A percentile compares a stretch with the other conserved stretches of the same genome.
These are phyloP conservation scores for Aspergillus pseudoterreus DNA, from an alignment of 2,329 filamentous ascomycete species.

Conservation along the genomic window DNA sequence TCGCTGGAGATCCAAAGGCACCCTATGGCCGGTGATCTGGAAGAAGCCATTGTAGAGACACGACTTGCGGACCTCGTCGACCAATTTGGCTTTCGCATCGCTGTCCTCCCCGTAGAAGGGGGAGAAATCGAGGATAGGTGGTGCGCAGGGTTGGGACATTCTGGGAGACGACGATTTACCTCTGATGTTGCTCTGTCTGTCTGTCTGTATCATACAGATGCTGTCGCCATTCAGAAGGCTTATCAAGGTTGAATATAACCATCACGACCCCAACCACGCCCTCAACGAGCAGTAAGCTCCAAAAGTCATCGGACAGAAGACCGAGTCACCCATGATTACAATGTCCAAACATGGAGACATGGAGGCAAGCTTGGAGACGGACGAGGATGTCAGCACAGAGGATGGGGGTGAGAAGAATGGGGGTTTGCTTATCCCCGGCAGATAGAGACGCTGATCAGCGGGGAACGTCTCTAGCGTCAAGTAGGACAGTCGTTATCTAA, in stretches of 20 bases:
- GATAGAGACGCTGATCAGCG: conserved; percentile 2
- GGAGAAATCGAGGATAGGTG: conserved; percentile 34
- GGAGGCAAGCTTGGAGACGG: too few relatives aligned
- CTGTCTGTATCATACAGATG: background rate
- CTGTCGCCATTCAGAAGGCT: background rate
- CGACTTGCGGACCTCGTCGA: conserved; percentile 23
- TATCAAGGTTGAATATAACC: background rate
- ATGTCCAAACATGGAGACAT: background rate
- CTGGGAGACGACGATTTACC: conserved; percentile 8
- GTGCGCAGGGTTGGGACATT: conserved; percentile 23
- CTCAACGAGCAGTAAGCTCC: background rate
- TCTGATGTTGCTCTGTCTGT: background rate
- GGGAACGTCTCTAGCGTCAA: background rate
- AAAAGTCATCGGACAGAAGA: conserved; percentile 5
- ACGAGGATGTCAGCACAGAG: background rate
- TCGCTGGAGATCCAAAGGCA: conserved; percentile 37
- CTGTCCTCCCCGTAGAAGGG: conserved; percentile 27
- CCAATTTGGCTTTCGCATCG: conserved; percentile 26
- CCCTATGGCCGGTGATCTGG: conserved; percentile 42
- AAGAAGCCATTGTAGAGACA: conserved; percentile 42
- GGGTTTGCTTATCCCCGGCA: conserved; percentile 1
- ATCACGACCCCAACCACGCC: background rate
- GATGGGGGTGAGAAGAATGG: conserved; percentile 8
- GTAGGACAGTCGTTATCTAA: background rate
- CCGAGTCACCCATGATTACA: conserved; percentile 1